phyloP scores from a whole-genome alignment of 768 basidiomycete species.

The Russula abietina region DNA sequence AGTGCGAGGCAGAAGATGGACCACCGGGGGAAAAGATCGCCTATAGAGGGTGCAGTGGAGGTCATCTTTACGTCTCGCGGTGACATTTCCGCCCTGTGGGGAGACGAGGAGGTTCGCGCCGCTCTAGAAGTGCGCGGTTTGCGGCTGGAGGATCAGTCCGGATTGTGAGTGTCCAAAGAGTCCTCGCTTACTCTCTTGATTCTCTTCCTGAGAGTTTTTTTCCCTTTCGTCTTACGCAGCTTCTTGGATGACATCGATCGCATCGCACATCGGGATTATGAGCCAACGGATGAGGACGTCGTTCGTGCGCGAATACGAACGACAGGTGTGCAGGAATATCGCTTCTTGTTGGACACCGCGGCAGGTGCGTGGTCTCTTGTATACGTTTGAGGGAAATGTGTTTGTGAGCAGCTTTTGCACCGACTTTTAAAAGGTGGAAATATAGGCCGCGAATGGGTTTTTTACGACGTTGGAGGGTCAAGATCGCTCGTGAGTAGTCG shows the following conservation, averaged over 20 bases:
- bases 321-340: slow-evolving; percentile 71
- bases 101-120: slow-evolving; percentile 56
- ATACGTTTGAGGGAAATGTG: neutral
- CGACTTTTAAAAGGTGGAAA: neutral
- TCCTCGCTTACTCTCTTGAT: neutral
- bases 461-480: slow-evolving; percentile 74
- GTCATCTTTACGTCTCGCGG: slow-evolving; percentile 55
- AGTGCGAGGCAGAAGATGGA: slow-evolving; percentile 20
- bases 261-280: slow-evolving; percentile 15
- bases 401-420: neutral
- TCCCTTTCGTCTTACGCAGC: neutral
- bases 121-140: slow-evolving; percentile 42
- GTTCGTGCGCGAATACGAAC: slow-evolving; percentile 75
- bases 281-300: slow-evolving; percentile 71
- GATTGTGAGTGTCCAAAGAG: slow-evolving; percentile 54
- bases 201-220: neutral
- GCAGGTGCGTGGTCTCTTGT: slow-evolving; percentile 40
- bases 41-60: slow-evolving; percentile 51
- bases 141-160: slow-evolving; percentile 63
- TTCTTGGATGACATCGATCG: slow-evolving; percentile 15
- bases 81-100: slow-evolving; percentile 65
- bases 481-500: slow-evolving; percentile 45
- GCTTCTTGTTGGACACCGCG: slow-evolving; percentile 48
- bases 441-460: slow-evolving; percentile 57
- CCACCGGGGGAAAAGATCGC: slow-evolving; percentile 11